Evolutionary conservation across 768 basidiomycete species (phyloP).

Genomic region (Suillus variegatus): DNA sequence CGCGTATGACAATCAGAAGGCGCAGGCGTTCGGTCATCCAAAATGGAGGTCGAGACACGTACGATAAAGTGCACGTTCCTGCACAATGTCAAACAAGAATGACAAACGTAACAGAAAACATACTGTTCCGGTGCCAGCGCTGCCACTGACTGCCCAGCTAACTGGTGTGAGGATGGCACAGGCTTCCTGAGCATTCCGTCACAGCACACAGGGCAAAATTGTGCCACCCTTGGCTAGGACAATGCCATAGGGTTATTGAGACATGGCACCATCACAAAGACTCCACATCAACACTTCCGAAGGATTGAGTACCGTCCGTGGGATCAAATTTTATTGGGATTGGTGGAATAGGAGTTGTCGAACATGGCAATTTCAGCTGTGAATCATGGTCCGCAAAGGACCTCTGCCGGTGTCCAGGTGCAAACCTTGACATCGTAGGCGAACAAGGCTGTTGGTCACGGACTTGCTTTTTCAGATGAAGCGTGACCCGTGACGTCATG

Average conservation of each 20-base stretch:
- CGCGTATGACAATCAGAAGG: not conserved
- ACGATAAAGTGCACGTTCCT: not conserved
- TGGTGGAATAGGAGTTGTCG: too few species aligned
- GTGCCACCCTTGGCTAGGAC: not conserved
- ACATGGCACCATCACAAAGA: not conserved
- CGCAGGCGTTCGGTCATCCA: not conserved
- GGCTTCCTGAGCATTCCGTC: not conserved
- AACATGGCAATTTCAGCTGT: not conserved
- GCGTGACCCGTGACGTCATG: slow-evolving; percentile 4
- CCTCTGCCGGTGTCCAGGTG: not conserved
- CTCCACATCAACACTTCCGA: not conserved
- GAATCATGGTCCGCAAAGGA: not conserved
- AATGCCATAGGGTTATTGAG: not conserved
- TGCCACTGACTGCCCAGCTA: not conserved
- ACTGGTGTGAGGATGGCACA: not conserved
- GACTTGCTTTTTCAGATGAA: not conserved
- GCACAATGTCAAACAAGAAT: not conserved
- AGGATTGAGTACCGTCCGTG: not conserved
- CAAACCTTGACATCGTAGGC: too few species aligned
- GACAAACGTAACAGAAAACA: not conserved
- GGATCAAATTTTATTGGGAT: not conserved
- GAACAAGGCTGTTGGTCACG: too few species aligned
- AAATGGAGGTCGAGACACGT: not conserved
- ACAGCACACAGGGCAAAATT: not conserved
- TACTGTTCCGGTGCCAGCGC: not conserved